A percentile compares a stretch with the other conserved stretches of the same genome.
These are phyloP conservation scores for Lenzites betulinus DNA, from an alignment of 768 basidiomycete genomes.

Conservation along the genomic window DNA sequence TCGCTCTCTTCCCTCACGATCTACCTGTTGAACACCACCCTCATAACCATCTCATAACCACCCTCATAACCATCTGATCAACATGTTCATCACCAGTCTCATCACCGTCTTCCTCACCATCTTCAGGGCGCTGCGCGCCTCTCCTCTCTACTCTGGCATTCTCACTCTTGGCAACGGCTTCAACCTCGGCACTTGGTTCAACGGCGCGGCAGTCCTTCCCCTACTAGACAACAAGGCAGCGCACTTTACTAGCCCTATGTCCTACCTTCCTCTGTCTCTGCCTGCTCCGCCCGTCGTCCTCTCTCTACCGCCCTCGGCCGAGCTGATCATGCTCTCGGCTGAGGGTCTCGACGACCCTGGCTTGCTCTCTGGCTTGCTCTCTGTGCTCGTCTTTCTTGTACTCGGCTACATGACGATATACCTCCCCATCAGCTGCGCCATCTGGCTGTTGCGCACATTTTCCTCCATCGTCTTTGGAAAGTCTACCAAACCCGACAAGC, in stretches of 20 bases:
- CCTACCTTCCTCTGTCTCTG: neutral
- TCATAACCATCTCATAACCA: neutral
- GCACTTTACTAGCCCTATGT: neutral
- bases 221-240: neutral
- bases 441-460: no score
- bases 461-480: no score
- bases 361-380: no score
- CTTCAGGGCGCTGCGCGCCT: neutral
- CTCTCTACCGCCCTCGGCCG: neutral
- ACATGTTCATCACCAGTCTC: neutral
- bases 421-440: no score
- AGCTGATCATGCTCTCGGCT: neutral
- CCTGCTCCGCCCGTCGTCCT: neutral
- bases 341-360: no score
- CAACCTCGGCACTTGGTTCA: neutral
- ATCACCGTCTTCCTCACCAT: slow-evolving; percentile 4
- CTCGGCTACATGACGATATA: no score
- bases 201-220: neutral
- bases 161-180: neutral
- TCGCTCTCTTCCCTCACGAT: no score
- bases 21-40: neutral
- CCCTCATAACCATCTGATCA: neutral
- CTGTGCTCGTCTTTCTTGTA: no score
- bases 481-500: no score
- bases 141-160: neutral